Conservation (phyloP, 2,329 filamentous ascomycete species). For the Volutella citrinella region DNA sequence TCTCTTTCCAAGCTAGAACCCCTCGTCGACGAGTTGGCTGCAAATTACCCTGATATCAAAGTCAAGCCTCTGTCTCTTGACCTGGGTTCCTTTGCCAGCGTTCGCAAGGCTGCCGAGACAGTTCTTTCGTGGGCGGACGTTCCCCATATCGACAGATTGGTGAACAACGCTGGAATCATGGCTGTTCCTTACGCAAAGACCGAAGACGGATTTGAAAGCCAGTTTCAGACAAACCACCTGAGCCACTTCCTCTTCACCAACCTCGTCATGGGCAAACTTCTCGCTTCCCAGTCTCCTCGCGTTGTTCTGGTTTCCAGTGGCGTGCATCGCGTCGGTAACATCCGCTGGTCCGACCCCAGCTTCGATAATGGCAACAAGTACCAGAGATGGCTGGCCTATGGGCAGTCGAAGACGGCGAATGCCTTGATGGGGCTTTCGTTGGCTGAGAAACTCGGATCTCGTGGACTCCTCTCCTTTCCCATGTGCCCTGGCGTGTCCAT, state of each 20-base stretch:
- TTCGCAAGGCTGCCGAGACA: constrained; percentile 22
- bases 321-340: neutral
- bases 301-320: constrained; percentile 7
- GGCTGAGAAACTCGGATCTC: constrained; percentile 12
- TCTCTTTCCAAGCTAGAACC: neutral
- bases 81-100: constrained; percentile 27
- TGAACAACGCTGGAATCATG: constrained; percentile 24
- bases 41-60: neutral
- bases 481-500: constrained; percentile 9
- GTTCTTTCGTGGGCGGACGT: constrained; percentile 8
- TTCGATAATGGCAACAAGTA: constrained; percentile 13
- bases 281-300: constrained; percentile 3
- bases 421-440: constrained; percentile 39
- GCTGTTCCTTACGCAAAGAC: constrained; percentile 8
- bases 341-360: constrained; percentile 11
- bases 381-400: constrained; percentile 38
- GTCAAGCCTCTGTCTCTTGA: constrained; percentile 34
- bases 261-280: constrained; percentile 6
- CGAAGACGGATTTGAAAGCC: constrained; percentile 14
- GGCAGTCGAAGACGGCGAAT: constrained; percentile 49
- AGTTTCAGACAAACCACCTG: constrained; percentile 16
- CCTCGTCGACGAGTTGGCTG: neutral
- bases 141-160: constrained; percentile 13
- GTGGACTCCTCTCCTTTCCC: constrained; percentile 6
- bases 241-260: constrained; percentile 15